Conservation (phyloP, 768 basidiomycete genomes). For the Lactarius quietus region DNA sequence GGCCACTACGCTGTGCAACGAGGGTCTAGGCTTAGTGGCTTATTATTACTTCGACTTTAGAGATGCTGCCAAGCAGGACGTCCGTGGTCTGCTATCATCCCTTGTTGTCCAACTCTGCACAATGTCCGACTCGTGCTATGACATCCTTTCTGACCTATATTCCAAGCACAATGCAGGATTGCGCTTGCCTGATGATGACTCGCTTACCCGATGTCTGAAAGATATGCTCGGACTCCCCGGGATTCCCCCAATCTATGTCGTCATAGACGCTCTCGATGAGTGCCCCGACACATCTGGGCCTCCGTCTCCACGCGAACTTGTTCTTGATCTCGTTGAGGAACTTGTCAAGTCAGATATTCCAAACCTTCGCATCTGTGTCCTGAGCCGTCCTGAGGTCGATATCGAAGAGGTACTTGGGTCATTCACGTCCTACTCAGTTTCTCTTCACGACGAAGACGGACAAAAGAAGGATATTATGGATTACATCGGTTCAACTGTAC, state of each 20-base stretch:
- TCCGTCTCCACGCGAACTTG: conserved; percentile 2
- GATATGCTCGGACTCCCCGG: conserved; percentile 2
- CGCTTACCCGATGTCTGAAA: conserved; percentile 4
- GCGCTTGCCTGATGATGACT: neutral
- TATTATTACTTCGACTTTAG: conserved; percentile 18
- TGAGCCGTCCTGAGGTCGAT: conserved; percentile 5
- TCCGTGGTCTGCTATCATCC: conserved; percentile 8
- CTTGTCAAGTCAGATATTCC: conserved; percentile 1
- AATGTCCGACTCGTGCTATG: conserved; percentile 3
- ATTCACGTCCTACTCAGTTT: neutral
- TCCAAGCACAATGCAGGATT: neutral
- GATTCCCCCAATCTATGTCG: neutral
- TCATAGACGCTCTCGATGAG: conserved; percentile 8
- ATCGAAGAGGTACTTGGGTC: neutral
- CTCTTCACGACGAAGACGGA: conserved; percentile 8
- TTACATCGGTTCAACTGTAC: neutral
- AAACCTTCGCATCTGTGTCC: conserved; percentile 6
- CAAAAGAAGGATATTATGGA: conserved; percentile 1
- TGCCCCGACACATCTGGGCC: conserved; percentile 7
- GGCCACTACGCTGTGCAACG: neutral
- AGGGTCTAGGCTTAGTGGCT: conserved; percentile 2
- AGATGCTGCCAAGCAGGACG: conserved; percentile 8
- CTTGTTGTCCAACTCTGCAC: conserved; percentile 5
- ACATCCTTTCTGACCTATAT: conserved; percentile 1
- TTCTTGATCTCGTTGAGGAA: neutral